These are phyloP conservation scores for Podila horticola DNA, from an alignment of 192 early-diverging fungal genomes.

Conservation along the genomic window DNA sequence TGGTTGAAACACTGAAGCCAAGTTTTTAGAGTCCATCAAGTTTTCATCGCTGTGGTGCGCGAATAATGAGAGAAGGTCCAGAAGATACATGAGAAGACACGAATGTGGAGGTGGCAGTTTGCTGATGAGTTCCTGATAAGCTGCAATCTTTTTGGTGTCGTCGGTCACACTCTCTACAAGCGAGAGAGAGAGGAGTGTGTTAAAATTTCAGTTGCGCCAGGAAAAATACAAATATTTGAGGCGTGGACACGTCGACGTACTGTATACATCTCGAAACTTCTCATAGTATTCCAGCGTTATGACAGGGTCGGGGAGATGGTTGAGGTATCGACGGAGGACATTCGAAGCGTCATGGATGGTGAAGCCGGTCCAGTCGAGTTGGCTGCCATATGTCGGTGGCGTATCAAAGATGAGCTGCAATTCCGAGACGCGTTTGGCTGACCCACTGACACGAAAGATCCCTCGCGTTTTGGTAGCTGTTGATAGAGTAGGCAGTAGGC, in stretches of 20 bases:
- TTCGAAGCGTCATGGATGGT: slow-evolving; percentile 85
- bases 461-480: slow-evolving; percentile 69
- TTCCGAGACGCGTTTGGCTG: slow-evolving; percentile 75
- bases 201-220: neutral
- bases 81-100: slow-evolving; percentile 74
- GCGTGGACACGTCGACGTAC: slow-evolving; percentile 24
- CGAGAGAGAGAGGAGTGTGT: neutral
- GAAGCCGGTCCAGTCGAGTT: slow-evolving; percentile 71
- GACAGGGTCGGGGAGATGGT: slow-evolving; percentile 77
- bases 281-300: slow-evolving; percentile 74
- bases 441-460: slow-evolving; percentile 80
- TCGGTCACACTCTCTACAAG: slow-evolving; percentile 50
- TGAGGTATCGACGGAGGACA: slow-evolving; percentile 76
- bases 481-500: neutral
- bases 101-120: slow-evolving; percentile 67
- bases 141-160: slow-evolving; percentile 50
- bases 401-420: slow-evolving; percentile 76
- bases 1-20: slow-evolving; percentile 81
- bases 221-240: neutral
- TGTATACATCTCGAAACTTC: slow-evolving; percentile 71
- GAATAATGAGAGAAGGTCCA: slow-evolving; percentile 71
- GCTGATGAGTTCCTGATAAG: slow-evolving; percentile 69
- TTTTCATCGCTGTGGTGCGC: slow-evolving; percentile 63
- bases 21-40: slow-evolving; percentile 77
- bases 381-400: slow-evolving; percentile 69